These are phyloP conservation scores for Colletotrichum sp. DNA, from an alignment of 2,329 filamentous ascomycete species.

Conservation along the genomic window DNA sequence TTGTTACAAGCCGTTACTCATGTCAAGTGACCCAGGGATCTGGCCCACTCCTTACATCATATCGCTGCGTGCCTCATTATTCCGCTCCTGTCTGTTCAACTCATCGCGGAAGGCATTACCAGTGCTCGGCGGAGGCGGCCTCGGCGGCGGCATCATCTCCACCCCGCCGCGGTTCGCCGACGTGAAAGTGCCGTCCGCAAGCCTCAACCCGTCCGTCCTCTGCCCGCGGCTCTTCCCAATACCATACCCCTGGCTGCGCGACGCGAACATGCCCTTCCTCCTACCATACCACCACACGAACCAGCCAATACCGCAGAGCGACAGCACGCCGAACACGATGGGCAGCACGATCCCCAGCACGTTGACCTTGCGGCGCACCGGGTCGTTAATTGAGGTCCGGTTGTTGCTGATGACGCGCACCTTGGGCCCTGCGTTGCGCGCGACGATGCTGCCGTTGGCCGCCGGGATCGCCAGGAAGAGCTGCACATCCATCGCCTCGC, in stretches of 20 bases:
- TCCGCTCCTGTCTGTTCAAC: constrained; percentile 16
- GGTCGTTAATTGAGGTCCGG: not conserved
- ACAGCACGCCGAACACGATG: constrained; percentile 13
- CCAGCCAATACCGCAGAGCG: constrained; percentile 2
- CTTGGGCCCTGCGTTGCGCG: constrained; percentile 11
- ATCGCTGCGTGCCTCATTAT: not conserved
- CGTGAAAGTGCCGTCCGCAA: constrained; percentile 8
- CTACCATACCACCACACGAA: constrained; percentile 19
- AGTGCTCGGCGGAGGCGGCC: not conserved
- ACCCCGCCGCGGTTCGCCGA: constrained; percentile 13
- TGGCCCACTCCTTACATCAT: not conserved
- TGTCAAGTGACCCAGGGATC: not conserved
- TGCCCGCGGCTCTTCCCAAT: constrained; percentile 17
- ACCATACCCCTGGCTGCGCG: constrained; percentile 17
- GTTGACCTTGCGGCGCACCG: not conserved
- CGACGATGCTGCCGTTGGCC: constrained; percentile 2
- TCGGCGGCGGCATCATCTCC: constrained; percentile 19
- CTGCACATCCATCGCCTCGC: constrained; percentile 8
- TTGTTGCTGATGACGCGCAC: constrained; percentile 8
- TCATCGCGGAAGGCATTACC: constrained; percentile 19
- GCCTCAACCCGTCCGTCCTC: constrained; percentile 1
- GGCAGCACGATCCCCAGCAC: constrained; percentile 16
- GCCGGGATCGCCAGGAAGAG: constrained; percentile 15
- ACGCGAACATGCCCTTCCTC: constrained; percentile 9
- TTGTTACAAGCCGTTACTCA: not conserved